Percentiles rank a stretch among this genome's conserved stretches.
phyloP scores from a whole-genome alignment of 192 early-diverging fungal genomes.

The Coemansia reversa region DNA sequence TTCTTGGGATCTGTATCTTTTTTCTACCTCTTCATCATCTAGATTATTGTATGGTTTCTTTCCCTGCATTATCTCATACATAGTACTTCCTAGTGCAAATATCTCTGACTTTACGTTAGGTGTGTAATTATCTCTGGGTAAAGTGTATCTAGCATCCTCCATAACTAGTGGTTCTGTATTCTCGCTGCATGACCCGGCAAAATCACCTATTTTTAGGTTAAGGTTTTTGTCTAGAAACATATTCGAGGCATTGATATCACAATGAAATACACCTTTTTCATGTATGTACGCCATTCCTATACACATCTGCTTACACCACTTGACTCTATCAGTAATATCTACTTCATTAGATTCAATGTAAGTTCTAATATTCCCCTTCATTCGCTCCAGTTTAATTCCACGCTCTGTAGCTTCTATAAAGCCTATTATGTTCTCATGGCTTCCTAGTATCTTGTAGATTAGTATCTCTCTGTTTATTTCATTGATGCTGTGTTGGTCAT shows the following conservation, averaged over 20 bases:
- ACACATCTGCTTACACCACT: too few relatives aligned
- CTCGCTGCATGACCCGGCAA: not conserved
- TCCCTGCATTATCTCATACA: slow-evolving; percentile 6
- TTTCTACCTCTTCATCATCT: not conserved
- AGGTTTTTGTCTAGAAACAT: not conserved
- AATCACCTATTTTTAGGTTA: slow-evolving; percentile 3
- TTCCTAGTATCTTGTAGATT: too few relatives aligned
- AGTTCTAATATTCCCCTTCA: too few relatives aligned
- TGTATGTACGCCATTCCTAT: too few relatives aligned
- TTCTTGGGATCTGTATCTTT: not conserved
- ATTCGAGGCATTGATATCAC: too few relatives aligned
- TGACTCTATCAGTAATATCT: too few relatives aligned
- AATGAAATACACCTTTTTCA: too few relatives aligned
- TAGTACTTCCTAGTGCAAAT: slow-evolving; percentile 1
- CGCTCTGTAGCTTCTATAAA: too few relatives aligned
- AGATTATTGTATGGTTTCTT: not conserved
- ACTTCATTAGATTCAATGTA: not conserved
- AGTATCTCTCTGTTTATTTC: too few relatives aligned
- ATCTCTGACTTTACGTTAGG: slow-evolving; percentile 1
- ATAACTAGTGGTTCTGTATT: not conserved
- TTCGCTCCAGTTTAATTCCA: too few relatives aligned
- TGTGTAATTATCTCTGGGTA: not conserved
- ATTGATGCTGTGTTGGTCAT: too few relatives aligned
- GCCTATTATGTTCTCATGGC: too few relatives aligned
- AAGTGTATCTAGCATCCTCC: not conserved